These are phyloP conservation scores for Annulohypoxylon truncatum DNA, from an alignment of 2,329 filamentous ascomycete species.

Conservation along the genomic window DNA sequence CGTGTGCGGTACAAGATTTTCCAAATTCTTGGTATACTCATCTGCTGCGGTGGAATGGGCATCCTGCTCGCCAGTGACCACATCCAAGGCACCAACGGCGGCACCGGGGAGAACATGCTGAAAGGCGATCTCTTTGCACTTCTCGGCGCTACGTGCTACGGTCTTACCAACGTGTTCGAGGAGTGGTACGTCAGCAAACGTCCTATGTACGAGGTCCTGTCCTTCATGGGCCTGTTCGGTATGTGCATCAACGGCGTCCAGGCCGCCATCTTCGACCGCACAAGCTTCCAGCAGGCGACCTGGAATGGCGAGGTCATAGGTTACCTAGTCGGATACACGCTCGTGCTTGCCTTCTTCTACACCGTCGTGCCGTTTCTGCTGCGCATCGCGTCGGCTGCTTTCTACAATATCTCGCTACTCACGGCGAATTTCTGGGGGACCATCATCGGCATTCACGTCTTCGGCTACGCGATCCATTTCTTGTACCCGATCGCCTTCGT, in stretches of 20 bases:
- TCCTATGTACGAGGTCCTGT: slow-evolving; percentile 92
- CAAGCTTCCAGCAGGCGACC: slow-evolving; percentile 71
- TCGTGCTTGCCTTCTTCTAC: slow-evolving; percentile 88
- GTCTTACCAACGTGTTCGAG: slow-evolving; percentile 89
- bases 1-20: slow-evolving; percentile 88
- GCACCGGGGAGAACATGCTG: slow-evolving; percentile 75
- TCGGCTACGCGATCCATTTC: slow-evolving; percentile 83
- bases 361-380: slow-evolving; percentile 86
- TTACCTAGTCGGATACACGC: slow-evolving; percentile 90
- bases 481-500: slow-evolving; percentile 97
- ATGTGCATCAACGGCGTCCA: slow-evolving; percentile 92
- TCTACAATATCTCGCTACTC: slow-evolving; percentile 95
- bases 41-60: slow-evolving; percentile 92
- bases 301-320: slow-evolving; percentile 78
- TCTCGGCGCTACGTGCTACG: slow-evolving; percentile 90
- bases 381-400: slow-evolving; percentile 89
- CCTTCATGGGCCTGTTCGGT: slow-evolving; percentile 88
- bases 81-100: slow-evolving; percentile 79
- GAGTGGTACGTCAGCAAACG: slow-evolving; percentile 91
- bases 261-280: slow-evolving; percentile 90
- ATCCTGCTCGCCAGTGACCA: slow-evolving; percentile 89
- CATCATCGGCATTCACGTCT: slow-evolving; percentile 89
- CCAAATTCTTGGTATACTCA: slow-evolving; percentile 86
- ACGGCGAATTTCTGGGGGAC: slow-evolving; percentile 98
- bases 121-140: slow-evolving; percentile 95